phyloP scores from a whole-genome alignment of 495 filamentous ascomycete species.

The Annulohypoxylon nitens region DNA sequence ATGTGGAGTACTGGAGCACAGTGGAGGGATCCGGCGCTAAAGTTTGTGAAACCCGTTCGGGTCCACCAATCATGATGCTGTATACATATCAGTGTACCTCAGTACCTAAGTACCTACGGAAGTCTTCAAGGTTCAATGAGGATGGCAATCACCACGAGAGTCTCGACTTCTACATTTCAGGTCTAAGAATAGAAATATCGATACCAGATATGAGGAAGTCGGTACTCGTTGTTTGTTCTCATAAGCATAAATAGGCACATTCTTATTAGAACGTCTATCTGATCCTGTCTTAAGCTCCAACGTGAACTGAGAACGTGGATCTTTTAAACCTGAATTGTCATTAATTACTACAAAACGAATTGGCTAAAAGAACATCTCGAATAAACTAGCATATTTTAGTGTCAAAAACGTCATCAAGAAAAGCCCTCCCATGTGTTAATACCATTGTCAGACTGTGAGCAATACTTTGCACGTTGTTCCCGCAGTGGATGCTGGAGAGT shows the following conservation, averaged over 20 bases:
- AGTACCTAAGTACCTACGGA: background rate
- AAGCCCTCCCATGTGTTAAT: too few species aligned
- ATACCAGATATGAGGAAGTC: background rate
- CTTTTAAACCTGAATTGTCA: too few species aligned
- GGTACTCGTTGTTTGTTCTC: background rate
- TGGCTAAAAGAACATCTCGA: too few species aligned
- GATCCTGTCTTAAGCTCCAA: too few species aligned
- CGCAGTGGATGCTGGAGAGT: too few species aligned
- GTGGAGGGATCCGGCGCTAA: background rate
- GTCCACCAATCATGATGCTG: background rate
- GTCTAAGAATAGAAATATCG: conserved; percentile 1
- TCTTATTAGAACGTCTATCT: background rate
- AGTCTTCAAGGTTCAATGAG: background rate
- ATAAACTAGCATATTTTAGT: too few species aligned
- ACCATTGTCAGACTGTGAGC: too few species aligned
- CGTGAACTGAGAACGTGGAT: background rate
- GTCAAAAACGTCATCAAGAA: too few species aligned
- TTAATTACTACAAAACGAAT: too few species aligned
- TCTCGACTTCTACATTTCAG: background rate
- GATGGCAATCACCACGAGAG: background rate
- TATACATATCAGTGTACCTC: background rate
- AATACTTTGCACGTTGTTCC: too few species aligned
- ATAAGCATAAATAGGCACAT: background rate
- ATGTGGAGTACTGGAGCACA: background rate
- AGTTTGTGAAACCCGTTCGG: background rate